Evolutionary conservation across 805 yeast species (phyloP).

Genomic region (Blastobotrys peoriensis): DNA sequence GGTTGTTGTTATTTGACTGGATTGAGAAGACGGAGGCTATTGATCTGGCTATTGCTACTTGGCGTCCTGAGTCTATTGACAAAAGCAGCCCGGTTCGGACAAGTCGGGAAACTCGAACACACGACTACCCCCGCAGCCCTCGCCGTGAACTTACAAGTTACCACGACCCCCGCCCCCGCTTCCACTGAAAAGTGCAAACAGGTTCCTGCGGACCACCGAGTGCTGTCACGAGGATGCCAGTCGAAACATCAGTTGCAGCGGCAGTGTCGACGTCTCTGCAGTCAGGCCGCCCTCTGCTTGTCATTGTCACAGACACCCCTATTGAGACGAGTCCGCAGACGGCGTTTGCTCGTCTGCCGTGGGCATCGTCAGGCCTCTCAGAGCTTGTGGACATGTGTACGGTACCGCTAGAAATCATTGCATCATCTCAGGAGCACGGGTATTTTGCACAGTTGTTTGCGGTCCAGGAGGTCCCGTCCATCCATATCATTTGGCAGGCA

Average conservation of each 20-base stretch:
- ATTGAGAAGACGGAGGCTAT: too few species aligned
- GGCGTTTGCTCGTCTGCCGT: background rate
- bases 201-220: too few species aligned
- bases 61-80: too few species aligned
- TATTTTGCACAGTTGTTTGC: slow-evolving; percentile 55
- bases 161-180: too few species aligned
- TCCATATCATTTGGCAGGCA: slow-evolving; percentile 48
- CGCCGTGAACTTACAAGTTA: too few species aligned
- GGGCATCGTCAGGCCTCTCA: background rate
- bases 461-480: slow-evolving; percentile 45
- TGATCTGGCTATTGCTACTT: too few species aligned
- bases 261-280: slow-evolving; percentile 16
- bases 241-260: slow-evolving; percentile 12
- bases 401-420: slow-evolving; percentile 38
- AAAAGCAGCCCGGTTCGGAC: too few species aligned
- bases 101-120: too few species aligned
- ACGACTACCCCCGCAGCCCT: too few species aligned
- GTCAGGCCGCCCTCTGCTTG: slow-evolving; percentile 15
- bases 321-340: background rate
- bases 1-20: too few species aligned
- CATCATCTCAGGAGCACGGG: slow-evolving; percentile 39
- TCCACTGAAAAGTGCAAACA: too few species aligned
- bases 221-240: too few species aligned
- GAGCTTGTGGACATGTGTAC: slow-evolving; percentile 25
- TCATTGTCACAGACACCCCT: slow-evolving; percentile 6